Conservation (phyloP, 129 eudicot species). For the Arctium minus region DNA sequence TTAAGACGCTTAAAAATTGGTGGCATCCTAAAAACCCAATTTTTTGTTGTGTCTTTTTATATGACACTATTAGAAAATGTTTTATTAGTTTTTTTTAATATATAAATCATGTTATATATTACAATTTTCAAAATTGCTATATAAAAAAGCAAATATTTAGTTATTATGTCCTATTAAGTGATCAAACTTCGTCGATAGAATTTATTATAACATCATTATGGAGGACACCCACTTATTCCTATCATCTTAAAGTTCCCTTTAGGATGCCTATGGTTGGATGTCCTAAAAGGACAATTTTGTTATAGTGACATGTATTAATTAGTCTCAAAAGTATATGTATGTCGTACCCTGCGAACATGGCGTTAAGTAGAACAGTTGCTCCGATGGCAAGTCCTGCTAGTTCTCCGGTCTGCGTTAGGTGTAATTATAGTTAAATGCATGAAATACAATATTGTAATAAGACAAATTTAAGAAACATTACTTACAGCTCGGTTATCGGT, state of each 20-base stretch:
- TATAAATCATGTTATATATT: neutral
- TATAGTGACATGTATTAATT: neutral
- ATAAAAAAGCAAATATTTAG: neutral
- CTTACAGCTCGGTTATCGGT: constrained; percentile 84
- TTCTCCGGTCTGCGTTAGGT: constrained; percentile 58
- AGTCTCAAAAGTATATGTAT: neutral
- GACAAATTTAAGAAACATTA: neutral
- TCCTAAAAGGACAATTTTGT: neutral
- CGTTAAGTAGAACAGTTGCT: constrained; percentile 67
- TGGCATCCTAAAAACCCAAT: too few relatives aligned
- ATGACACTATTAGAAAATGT: too few relatives aligned
- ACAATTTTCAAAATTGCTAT: neutral
- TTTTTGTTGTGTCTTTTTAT: neutral
- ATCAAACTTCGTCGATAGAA: neutral
- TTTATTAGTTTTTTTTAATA: neutral
- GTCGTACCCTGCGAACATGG: constrained; percentile 77
- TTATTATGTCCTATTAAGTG: neutral
- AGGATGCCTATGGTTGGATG: neutral
- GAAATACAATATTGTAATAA: neutral
- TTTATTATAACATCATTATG: neutral
- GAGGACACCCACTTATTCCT: neutral
- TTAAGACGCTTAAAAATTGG: too few relatives aligned
- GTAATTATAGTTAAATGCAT: neutral
- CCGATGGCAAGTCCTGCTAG: constrained; percentile 90
- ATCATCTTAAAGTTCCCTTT: neutral